Evolutionary conservation across 306 rosid species (phyloP).

Genomic region (Luffa aegyptiaca): DNA sequence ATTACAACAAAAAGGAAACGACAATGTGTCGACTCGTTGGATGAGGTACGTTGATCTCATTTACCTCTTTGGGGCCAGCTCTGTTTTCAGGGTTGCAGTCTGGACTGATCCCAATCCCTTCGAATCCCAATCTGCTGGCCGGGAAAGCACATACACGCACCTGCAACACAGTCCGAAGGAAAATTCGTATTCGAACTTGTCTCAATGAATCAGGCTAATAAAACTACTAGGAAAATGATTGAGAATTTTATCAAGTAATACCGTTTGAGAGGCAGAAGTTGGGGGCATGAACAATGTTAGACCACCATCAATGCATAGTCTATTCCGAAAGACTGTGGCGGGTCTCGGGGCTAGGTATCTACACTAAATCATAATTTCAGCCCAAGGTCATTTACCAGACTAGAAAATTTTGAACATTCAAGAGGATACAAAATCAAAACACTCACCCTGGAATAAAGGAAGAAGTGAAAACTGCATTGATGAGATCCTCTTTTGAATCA

Average conservation of each 20-base stretch:
- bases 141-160: constrained; percentile 88
- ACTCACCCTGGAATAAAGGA: constrained; percentile 98
- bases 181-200: background rate
- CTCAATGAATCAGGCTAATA: background rate
- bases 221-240: background rate
- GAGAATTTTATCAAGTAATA: constrained; percentile 13
- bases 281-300: constrained; percentile 95
- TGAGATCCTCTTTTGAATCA: constrained; percentile 96
- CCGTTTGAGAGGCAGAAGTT: constrained; percentile 85
- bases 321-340: constrained; percentile 68
- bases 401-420: constrained; percentile 4
- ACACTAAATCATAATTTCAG: constrained; percentile 7
- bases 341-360: constrained; percentile 95
- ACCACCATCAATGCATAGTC: constrained; percentile 92
- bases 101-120: constrained; percentile 59
- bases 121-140: constrained; percentile 58
- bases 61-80: constrained; percentile 48
- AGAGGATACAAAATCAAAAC: constrained; percentile 18
- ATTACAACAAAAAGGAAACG: background rate
- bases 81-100: constrained; percentile 51
- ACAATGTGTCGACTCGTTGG: background rate
- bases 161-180: constrained; percentile 16
- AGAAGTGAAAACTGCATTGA: constrained; percentile 89
- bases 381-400: constrained; percentile 5
- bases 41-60: background rate